Evolutionary conservation across 2,329 filamentous ascomycete genomes (phyloP), one percentile per base, ranked within the genome.

Genomic region (Orbilia javanica): DNA sequence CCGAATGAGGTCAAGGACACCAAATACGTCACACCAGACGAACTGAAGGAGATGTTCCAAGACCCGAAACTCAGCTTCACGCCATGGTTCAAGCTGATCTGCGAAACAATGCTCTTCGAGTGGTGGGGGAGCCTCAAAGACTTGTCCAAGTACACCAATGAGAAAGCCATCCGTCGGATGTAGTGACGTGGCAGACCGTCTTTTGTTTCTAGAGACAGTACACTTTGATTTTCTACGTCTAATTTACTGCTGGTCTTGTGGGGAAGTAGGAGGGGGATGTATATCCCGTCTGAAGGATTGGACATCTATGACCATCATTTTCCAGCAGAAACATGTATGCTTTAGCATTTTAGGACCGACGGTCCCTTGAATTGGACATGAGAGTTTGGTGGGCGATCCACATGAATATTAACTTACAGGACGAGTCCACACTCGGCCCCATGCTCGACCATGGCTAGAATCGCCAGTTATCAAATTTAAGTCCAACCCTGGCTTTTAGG

Each of bases 51-150:
- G 81, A 93, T 95, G 88, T 97, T 99, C 84, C 86, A 90, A 82
- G 91, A 97, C 83, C 89, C 92, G 2, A 87, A 86, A 66, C 87
- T 97, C 82, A 92, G 91, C 82, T 98, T 98, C 85, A 99, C 96
- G 0, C 96, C 96, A 0, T 99, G 96, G 96, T 99, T 99, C 88
- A 97, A 97, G 88, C 90, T 99, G 81, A 98, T 99, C 83, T 99
- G 96, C 88, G 89, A 98, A 84, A 94, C 93, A 60, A 94, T 98
- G 93, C 89, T 99, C 48, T 99, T 97, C 82, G 92, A 97, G 85
- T 99, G 96, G 96, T 99, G 96, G 96, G 87, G 90, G 83, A 90
- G 92, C 85, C 88, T 98, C 71, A 91, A 96, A 81, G 92, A 92
- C 8, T 87, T 98, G 81, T 92, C 96, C 78, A 91, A 93, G 85